Base-by-base conservation (phyloP, 192 early-diverging fungal species). In the Backusella mclennaniae region DNA sequence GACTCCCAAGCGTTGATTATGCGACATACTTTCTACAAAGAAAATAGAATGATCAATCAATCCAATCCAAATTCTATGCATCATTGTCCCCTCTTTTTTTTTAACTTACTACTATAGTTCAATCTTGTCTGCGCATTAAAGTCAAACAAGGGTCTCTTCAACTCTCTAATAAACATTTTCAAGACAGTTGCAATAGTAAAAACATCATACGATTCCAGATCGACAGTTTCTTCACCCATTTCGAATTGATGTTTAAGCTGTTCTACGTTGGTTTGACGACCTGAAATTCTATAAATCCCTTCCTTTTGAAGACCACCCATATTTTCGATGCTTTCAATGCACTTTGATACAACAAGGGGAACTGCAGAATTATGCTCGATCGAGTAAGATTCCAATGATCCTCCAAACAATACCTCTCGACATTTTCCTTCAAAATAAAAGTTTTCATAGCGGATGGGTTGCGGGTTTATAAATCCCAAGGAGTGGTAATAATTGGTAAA, bases 111-210 rank as follows among this genome's bases (percentile, higher is more conserved):
- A 33, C 87, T 81, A 76, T 90, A 89, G 44, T 86, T 82, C 39
- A 80, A 75, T 35, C 90, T 74, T 15, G 84, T 86, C 15, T 84
- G 82, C n/a, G 85, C 63, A 15, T 82, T 49, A 73, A 92, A 84
- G 1, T 86, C 77, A 69, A 93, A 85, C 36, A 93, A 69, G 33
- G 92, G 92, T 23, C 84, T 80, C 11, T 87, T 84, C 17, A 93
- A 76, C 68, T 91, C 86, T 12, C 92, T 81, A 5, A 93, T 76
- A 77, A 89, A 93, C 42, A 88, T 80, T 67, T 93, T 93, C 9
- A 93, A 77, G 0, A 93, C 77, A 0, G 83, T 86, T 0, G 92
- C 89, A 33, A 93, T 83, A 0, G 87, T 85, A 38, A 90, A 81
- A 9, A 90, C 83, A 71, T 93, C 92, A n/a, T 83, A 84, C 8